Evolutionary conservation across 805 yeast species (phyloP), one percentile per base, ranked within the genome.

Genomic region (Kazachstania kunashirensis): DNA sequence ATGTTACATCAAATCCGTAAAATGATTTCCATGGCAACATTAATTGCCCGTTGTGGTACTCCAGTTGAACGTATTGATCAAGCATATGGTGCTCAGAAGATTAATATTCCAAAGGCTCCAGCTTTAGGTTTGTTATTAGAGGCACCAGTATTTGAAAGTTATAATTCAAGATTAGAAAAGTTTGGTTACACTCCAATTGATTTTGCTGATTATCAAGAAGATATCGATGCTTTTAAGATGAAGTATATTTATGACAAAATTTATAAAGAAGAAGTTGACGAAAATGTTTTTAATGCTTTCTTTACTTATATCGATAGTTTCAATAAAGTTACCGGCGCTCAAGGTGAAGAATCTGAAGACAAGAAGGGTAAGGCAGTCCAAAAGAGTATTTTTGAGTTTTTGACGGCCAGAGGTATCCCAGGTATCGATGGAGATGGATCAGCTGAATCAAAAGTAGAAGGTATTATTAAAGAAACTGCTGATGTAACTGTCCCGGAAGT

Each of bases 1-100:
- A 92, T 92, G 97, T 70, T 92, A 45, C 97, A 89, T 63, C 98
- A 89, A 68, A 92, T 92, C 54, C 77, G 98, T 57, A 92, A 92
- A 57, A 92, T 92, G 97, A 84, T 92, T 41, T 89, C 96, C 16
- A 80, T 89, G 94, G 95, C 94, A 1, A 75, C 88, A 0, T 67
- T 89, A 39, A 75, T 83, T 13, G 77, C 89, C 16, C 73, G 98
- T 53, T 78, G 92, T 14, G 92, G 95, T 9, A 77, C 88, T 53
- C 95, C 96, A 3, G 53, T 73, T 23, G 71, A 71, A 18, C 75
- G 95, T 49, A 83, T 92, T 43, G 55, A 65, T 7, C 84, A 84
- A 50, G 83, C 95, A 3, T 92, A 84, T 55, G 75, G 77, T 5
- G 68, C 75, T 2, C 71, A 71, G 27, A 83, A 79, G 52, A 72